Evolutionary conservation across 306 rosid species (phyloP), one percentile per base, ranked within the genome.

Genomic region (Arachis stenosperma): DNA sequence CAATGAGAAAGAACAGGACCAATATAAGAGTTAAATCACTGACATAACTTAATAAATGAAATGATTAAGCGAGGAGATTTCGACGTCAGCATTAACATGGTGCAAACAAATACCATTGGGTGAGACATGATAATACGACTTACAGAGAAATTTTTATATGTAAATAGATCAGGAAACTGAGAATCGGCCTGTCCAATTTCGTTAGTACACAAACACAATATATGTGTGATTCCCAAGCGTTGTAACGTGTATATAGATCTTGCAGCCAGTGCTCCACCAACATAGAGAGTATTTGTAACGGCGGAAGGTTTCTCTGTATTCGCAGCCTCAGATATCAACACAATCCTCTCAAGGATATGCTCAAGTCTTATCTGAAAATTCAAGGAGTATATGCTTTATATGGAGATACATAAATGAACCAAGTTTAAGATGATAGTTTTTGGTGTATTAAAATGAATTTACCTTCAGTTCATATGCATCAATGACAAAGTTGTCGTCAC

Each of bases 381-480:
- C 53, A 48, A 6, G 11, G 27, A 42, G 79, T 54, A 46, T 54
- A 36, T 14, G 15, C 51, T 69, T 67, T 48, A 17, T 70, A 57
- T 67, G 65, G 55, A 76, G 72, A 48, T 44, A 54, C 3, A 75
- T 46, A 60, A 70, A 11, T 63, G 41, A 75, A 53, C 44, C 7
- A 50, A 22, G 27, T 22, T 17, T 29, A 36, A 8, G 9, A 37
- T 8, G 29, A 60, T 68, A 39, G 43, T 76, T 71, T 30, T 56
- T 39, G 73, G 29, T 52, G 29, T 65, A 66, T 44, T 60, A 50
- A 68, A 76, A 37, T 44, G 11, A 13, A 8, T 27, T 71, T 76
- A 94, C 99, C 95, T 94, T 94, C 80, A 94, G 71, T 78, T 94
- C 97, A 75, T 89, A 91, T 54, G 97, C 97, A 86, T 94, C 99